Evolutionary conservation across 2,329 filamentous ascomycete genomes (phyloP).

Genomic region (Hymenoscyphus fraxineus): DNA sequence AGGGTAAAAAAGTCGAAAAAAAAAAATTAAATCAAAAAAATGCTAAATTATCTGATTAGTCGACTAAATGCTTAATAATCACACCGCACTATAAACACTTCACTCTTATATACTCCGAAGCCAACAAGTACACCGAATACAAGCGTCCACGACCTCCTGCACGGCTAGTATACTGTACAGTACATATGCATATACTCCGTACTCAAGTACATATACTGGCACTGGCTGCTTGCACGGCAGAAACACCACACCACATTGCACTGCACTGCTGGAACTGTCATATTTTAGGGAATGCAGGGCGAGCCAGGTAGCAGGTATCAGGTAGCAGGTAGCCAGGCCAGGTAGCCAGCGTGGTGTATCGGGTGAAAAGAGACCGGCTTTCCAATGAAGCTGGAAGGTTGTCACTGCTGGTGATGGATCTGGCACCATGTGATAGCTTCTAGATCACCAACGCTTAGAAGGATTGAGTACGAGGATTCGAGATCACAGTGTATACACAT

Average conservation of each 20-base stretch:
- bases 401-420: too few relatives aligned
- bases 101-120: too few relatives aligned
- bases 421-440: too few relatives aligned
- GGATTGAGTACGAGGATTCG: not conserved
- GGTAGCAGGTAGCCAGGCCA: not conserved
- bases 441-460: not conserved
- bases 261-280: not conserved
- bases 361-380: not conserved
- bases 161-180: not conserved
- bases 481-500: not conserved
- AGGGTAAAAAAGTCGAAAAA: too few relatives aligned
- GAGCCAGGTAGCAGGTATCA: not conserved
- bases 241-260: not conserved
- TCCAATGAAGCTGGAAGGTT: not conserved
- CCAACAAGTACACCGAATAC: not conserved
- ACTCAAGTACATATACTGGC: too few relatives aligned
- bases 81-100: too few relatives aligned
- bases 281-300: not conserved
- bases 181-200: too few relatives aligned
- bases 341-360: not conserved
- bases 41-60: too few relatives aligned
- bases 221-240: not conserved
- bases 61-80: too few relatives aligned
- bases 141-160: not conserved
- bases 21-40: too few relatives aligned